Evolutionary conservation across 78 protist genomes (phyloP).

Genomic region (Dictyostelium firmibasis): DNA sequence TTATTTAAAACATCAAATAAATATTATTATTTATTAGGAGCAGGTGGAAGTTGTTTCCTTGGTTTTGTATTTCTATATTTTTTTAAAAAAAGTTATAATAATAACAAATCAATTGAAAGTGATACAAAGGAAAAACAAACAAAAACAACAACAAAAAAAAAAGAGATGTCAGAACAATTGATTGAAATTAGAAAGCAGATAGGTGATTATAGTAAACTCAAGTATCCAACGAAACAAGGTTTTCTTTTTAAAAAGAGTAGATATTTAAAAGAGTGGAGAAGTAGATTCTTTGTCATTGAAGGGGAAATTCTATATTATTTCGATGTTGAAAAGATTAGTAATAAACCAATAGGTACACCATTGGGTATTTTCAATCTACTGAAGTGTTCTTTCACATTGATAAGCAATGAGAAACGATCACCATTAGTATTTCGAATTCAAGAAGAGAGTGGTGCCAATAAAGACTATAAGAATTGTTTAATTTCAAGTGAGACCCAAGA

Average conservation of each 20-base stretch:
- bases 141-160: not conserved
- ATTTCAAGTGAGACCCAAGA: not conserved
- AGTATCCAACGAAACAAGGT: not conserved
- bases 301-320: not conserved
- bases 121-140: not conserved
- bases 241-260: not conserved
- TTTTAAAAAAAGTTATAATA: not conserved
- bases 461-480: conserved; percentile 6
- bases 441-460: not conserved
- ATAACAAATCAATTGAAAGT: not conserved
- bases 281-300: not conserved
- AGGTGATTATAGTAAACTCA: not conserved
- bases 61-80: not conserved
- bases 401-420: not conserved
- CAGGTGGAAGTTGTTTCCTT: not conserved
- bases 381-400: not conserved
- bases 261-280: conserved; percentile 1
- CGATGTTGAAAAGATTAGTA: not conserved
- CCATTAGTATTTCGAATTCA: not conserved
- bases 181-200: conserved; percentile 1
- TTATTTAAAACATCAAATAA: not conserved
- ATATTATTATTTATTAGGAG: not conserved
- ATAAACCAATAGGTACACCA: not conserved
- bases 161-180: not conserved
- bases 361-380: conserved; percentile 11